phyloP scores from a whole-genome alignment of 495 filamentous ascomycete genomes.

The Astrothelium subdiscretum region DNA sequence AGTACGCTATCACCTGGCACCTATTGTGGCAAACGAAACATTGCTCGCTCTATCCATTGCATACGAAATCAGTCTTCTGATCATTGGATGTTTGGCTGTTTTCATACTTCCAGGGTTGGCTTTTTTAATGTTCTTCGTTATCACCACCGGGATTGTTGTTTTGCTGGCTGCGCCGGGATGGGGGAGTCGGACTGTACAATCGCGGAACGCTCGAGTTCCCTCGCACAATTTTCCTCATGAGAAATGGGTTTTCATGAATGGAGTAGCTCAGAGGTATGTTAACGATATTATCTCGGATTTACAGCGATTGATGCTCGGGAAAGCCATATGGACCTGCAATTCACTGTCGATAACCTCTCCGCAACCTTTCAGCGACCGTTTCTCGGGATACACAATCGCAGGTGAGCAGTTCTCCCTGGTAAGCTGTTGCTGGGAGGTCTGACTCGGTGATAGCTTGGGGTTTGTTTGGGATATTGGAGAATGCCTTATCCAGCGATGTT shows the following conservation, averaged over 20 bases:
- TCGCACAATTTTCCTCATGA: background rate
- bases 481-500: conserved; percentile 3
- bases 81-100: background rate
- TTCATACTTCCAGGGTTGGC: background rate
- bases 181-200: background rate
- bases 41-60: background rate
- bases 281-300: background rate
- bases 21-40: background rate
- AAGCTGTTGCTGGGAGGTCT: background rate
- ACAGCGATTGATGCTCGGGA: conserved; percentile 14
- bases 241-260: conserved; percentile 4
- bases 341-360: background rate
- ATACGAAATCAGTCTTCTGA: background rate
- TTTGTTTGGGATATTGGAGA: conserved; percentile 4
- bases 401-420: background rate
- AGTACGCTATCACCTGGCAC: background rate
- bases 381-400: conserved; percentile 2
- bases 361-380: conserved; percentile 1
- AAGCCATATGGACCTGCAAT: conserved; percentile 28
- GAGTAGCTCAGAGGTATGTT: background rate
- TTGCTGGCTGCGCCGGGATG: background rate
- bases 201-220: background rate
- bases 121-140: background rate
- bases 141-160: background rate
- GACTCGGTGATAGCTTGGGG: background rate